A percentile compares a stretch with the other conserved stretches of the same genome.
These are phyloP conservation scores for Penicillium bialowiezense DNA, from an alignment of 495 filamentous ascomycete species.

Conservation along the genomic window DNA sequence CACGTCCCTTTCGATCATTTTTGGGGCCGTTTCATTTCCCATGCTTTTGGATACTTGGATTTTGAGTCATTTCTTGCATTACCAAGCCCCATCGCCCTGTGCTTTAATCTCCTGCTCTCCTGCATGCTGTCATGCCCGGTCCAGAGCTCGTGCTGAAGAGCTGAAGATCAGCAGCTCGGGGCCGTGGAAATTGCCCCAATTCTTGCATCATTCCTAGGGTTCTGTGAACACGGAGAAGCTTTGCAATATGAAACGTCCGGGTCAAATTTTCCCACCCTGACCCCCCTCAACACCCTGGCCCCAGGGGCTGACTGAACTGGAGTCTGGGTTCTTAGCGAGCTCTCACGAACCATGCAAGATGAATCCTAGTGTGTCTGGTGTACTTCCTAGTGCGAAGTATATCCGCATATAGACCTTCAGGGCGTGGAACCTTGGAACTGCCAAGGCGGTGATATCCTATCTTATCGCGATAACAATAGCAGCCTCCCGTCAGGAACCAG, in stretches of 20 bases:
- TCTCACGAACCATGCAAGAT: background rate
- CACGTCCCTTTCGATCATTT: background rate
- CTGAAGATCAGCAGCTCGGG: too few species aligned
- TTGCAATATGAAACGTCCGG: conserved; percentile 11
- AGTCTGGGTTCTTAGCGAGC: background rate
- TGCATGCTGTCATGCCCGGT: too few species aligned
- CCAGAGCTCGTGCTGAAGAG: too few species aligned
- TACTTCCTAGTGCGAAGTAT: background rate
- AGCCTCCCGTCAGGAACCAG: too few species aligned
- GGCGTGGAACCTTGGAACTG: too few species aligned
- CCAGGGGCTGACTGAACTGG: background rate
- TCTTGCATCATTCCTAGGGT: background rate
- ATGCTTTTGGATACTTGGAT: too few species aligned
- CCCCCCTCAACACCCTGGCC: background rate
- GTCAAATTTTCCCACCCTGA: background rate
- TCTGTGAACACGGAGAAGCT: conserved; percentile 10
- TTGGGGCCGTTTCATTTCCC: background rate
- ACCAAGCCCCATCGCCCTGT: too few species aligned
- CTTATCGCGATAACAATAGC: conserved; percentile 1
- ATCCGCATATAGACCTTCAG: too few species aligned
- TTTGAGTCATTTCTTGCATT: background rate
- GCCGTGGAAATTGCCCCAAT: too few species aligned
- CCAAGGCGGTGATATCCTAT: conserved; percentile 3
- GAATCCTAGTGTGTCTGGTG: background rate
- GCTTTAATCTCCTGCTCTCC: too few species aligned